Evolutionary conservation across 1,284 basidiomycete genomes (phyloP).

Genomic region (Tylopilus sp.): DNA sequence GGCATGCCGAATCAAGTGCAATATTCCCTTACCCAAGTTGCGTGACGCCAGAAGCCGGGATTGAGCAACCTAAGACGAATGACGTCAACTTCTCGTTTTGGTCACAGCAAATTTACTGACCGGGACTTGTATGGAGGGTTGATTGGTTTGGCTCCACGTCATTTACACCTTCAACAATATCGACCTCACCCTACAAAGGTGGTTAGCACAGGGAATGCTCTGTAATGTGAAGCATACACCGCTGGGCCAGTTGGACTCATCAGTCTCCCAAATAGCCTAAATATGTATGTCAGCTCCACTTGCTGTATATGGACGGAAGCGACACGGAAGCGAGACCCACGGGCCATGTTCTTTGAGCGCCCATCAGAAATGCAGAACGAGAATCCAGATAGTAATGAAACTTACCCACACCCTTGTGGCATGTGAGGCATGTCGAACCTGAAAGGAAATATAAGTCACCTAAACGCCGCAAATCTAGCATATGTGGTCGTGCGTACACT

Average conservation of each 20-base stretch:
- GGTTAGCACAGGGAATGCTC: background rate
- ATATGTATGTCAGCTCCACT: conserved; percentile 8
- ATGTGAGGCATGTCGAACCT: conserved; percentile 44
- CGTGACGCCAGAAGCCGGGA: conserved; percentile 22
- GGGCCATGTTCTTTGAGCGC: conserved; percentile 46
- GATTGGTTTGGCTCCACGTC: conserved; percentile 37
- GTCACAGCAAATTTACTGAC: conserved; percentile 19
- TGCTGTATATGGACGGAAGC: background rate
- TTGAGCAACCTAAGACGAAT: conserved; percentile 20
- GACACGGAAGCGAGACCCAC: conserved; percentile 15
- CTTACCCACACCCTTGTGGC: conserved; percentile 67
- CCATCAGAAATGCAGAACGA: background rate
- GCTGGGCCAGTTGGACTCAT: conserved; percentile 50
- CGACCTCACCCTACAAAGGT: conserved; percentile 42
- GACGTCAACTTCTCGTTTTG: background rate
- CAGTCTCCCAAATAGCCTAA: conserved; percentile 52
- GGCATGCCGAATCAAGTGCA: conserved; percentile 2
- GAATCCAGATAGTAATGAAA: conserved; percentile 8
- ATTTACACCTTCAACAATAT: conserved; percentile 43
- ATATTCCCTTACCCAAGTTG: conserved; percentile 22
- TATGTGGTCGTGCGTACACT: conserved; percentile 44
- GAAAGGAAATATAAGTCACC: conserved; percentile 4
- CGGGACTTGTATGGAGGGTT: conserved; percentile 44
- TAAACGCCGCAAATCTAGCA: background rate
- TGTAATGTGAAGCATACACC: conserved; percentile 31